phyloP scores from a whole-genome alignment of 345 rosid genomes.

The Camelina hispida region DNA sequence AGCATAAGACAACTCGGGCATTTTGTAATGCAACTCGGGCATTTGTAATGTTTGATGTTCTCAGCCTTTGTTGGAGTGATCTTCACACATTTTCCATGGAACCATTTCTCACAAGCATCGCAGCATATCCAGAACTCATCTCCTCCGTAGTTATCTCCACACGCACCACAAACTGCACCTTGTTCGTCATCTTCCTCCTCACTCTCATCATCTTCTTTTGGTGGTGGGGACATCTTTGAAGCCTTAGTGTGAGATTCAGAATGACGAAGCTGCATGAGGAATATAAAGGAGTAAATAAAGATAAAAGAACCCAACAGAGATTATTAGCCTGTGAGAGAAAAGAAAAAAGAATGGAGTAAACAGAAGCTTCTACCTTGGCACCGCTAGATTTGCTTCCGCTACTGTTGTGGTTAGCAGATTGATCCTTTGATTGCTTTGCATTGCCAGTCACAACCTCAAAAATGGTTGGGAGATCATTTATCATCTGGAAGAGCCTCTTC shows the following conservation, averaged over 20 bases:
- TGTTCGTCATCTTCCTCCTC: too few species aligned
- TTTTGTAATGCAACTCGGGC: slow-evolving; percentile 45
- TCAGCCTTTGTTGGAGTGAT: slow-evolving; percentile 49
- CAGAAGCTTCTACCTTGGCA: slow-evolving; percentile 56
- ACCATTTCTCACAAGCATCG: too few species aligned
- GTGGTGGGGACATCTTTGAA: too few species aligned
- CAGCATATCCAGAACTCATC: too few species aligned
- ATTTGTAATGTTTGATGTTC: slow-evolving; percentile 48
- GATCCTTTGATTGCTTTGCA: slow-evolving; percentile 79
- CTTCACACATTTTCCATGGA: slow-evolving; percentile 48
- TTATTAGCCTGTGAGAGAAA: background rate
- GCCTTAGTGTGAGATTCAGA: too few species aligned
- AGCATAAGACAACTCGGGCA: too few species aligned
- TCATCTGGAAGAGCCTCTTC: slow-evolving; percentile 97
- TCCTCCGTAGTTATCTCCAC: too few species aligned
- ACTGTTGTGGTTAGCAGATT: slow-evolving; percentile 62
- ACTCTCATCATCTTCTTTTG: too few species aligned
- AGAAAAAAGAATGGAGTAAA: background rate
- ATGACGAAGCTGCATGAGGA: slow-evolving; percentile 41
- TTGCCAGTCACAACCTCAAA: slow-evolving; percentile 85
- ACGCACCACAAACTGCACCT: too few species aligned
- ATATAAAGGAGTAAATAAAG: background rate
- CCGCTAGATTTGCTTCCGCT: slow-evolving; percentile 73
- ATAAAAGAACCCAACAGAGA: slow-evolving; percentile 5
- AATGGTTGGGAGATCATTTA: slow-evolving; percentile 89